Conservation (phyloP, 108 stramenopile species). For the Cyclotella atomus region DNA sequence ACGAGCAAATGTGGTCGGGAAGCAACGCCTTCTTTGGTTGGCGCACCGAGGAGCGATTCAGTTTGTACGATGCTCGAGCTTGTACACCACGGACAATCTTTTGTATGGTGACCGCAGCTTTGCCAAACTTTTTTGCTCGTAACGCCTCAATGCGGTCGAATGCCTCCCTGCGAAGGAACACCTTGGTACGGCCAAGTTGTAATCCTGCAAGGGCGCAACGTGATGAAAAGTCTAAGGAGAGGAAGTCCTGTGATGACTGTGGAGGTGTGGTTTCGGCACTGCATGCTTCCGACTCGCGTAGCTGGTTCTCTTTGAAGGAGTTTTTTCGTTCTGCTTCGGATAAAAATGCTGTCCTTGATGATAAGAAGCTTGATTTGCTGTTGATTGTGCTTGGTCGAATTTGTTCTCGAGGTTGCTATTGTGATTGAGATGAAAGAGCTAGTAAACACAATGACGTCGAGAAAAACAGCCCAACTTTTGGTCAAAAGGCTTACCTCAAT, state of each 20-base stretch:
- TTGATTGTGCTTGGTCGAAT: not conserved
- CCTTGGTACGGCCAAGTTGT: slow-evolving; percentile 88
- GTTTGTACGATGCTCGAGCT: slow-evolving; percentile 38
- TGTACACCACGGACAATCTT: slow-evolving; percentile 50
- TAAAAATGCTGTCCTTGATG: slow-evolving; percentile 2
- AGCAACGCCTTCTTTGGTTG: not conserved
- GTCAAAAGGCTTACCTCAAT: not conserved
- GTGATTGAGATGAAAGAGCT: not conserved
- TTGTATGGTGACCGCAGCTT: slow-evolving; percentile 59
- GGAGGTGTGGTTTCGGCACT: slow-evolving; percentile 23
- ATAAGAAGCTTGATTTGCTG: slow-evolving; percentile 9
- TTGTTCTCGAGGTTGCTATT: slow-evolving; percentile 4
- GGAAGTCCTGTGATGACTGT: slow-evolving; percentile 15
- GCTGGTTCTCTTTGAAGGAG: not conserved
- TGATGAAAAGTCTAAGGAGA: slow-evolving; percentile 13
- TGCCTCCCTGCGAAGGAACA: slow-evolving; percentile 80
- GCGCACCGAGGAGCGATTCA: not conserved
- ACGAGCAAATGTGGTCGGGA: not conserved
- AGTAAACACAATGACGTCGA: not conserved
- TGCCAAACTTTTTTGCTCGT: slow-evolving; percentile 46
- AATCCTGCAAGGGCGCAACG: slow-evolving; percentile 61
- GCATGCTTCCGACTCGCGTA: slow-evolving; percentile 24
- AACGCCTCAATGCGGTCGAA: slow-evolving; percentile 85
- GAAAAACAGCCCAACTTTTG: not conserved
- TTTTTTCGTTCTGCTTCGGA: not conserved